These are phyloP conservation scores for Myxozyma monticola DNA, from an alignment of 805 yeast genomes.

Conservation along the genomic window DNA sequence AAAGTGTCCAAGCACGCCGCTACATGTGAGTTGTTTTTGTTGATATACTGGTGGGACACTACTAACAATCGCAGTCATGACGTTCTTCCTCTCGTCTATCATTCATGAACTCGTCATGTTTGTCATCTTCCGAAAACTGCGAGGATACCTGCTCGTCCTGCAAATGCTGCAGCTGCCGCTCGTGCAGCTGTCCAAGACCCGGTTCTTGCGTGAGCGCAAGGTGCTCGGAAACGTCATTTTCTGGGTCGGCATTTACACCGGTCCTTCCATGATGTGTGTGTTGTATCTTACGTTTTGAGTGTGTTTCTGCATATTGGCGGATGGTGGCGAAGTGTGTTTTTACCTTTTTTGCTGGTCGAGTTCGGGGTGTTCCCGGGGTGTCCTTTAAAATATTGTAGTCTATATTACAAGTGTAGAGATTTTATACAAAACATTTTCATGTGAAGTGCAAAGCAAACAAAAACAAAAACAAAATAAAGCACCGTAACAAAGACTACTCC, in stretches of 20 bases:
- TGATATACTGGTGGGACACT: too few relatives aligned
- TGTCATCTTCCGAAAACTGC: slow-evolving; percentile 71
- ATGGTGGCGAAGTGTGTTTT: background rate
- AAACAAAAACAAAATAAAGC: too few relatives aligned
- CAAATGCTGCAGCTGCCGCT: slow-evolving; percentile 91
- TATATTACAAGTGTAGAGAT: background rate
- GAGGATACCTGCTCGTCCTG: slow-evolving; percentile 76
- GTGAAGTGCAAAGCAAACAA: too few relatives aligned
- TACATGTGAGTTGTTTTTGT: slow-evolving; percentile 51
- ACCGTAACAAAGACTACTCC: too few relatives aligned
- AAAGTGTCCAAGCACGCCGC: slow-evolving; percentile 66
- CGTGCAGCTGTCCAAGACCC: slow-evolving; percentile 61
- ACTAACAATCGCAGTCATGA: slow-evolving; percentile 35
- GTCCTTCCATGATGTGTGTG: slow-evolving; percentile 86
- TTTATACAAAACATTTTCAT: background rate
- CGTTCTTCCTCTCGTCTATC: slow-evolving; percentile 75
- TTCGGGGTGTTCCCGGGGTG: background rate
- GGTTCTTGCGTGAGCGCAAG: slow-evolving; percentile 54
- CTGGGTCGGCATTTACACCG: slow-evolving; percentile 88
- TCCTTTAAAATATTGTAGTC: background rate
- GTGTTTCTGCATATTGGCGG: background rate
- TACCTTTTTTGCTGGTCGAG: background rate
- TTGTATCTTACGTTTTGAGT: slow-evolving; percentile 69
- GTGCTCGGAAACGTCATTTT: slow-evolving; percentile 77
- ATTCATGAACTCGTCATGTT: slow-evolving; percentile 94